phyloP scores from a whole-genome alignment of 169 alveolate genomes.

The Sarcocystis neurona region DNA sequence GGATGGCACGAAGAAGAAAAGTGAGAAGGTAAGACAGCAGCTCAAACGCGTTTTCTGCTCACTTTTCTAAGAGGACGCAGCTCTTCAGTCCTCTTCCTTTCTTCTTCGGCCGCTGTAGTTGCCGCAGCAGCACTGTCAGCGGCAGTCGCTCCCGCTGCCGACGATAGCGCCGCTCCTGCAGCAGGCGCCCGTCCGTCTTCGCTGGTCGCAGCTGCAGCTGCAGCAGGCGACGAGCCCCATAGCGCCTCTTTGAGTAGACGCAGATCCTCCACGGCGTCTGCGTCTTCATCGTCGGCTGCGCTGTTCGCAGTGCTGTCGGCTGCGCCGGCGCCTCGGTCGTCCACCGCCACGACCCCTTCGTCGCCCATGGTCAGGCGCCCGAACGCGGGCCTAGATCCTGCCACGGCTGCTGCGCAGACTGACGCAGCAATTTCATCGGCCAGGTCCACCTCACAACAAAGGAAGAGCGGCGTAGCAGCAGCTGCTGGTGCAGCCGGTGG shows the following conservation, averaged over 20 bases:
- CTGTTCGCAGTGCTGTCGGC: background rate
- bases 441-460: slow-evolving; percentile 18
- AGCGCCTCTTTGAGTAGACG: slow-evolving; percentile 16
- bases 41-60: too few species aligned
- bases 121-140: too few species aligned
- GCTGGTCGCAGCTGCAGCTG: background rate
- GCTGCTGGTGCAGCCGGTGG: background rate
- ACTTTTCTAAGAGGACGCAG: too few species aligned
- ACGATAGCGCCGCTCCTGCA: too few species aligned
- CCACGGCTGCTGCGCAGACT: slow-evolving; percentile 13
- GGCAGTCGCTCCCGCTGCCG: too few species aligned
- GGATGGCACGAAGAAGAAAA: too few species aligned
- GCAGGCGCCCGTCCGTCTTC: background rate
- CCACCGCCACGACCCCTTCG: slow-evolving; percentile 31
- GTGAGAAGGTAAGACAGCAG: too few species aligned
- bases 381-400: too few species aligned
- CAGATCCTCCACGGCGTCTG: background rate
- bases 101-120: too few species aligned
- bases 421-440: slow-evolving; percentile 16
- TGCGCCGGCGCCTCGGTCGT: background rate
- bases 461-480: background rate
- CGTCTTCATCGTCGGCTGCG: background rate
- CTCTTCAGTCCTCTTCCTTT: too few species aligned
- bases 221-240: slow-evolving; percentile 19
- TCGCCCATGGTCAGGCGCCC: slow-evolving; percentile 26